Base-by-base conservation (phyloP, 1,284 basidiomycete species). In the Neotropicomus parvogracilis region DNA sequence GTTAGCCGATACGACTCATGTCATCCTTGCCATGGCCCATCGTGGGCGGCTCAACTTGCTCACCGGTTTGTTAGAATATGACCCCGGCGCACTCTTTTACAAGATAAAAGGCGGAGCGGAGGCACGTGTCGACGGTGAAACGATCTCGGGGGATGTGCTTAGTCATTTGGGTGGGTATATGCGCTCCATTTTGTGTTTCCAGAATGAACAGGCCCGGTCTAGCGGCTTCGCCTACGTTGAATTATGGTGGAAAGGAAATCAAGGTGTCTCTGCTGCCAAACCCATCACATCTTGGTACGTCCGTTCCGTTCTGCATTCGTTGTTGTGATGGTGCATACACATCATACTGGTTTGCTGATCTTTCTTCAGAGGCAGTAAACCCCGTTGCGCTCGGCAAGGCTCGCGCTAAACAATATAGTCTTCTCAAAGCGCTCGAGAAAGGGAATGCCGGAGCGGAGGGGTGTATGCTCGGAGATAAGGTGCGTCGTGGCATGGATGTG, bases 311-410 rank as follows among this genome's bases (percentile, higher is more conserved):
- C 4, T n/a, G 26, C 6, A 9, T 2, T 26, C 28, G n/a, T n/a
- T n/a, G n/a, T 24, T 8, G 24, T 24, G 24, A 24, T 8, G 24
- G 4, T 24, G 24, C 24, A 24, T 33, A n/a, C 28, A 33, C 4
- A 6, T 44, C 19, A 14, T 20, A 14, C 12, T 28, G 10, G 7
- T 14, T 34, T 34, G 2, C 20, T 56, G 17, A 52, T 26, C 1
- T 4, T 20, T 28, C 3, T 17, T 3, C 54, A 84, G 87, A 94
- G 78, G 91, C 92, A 0, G 80, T 89, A 47, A 89, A 88, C 57
- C 88, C 92, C 1, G 83, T 94, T 33, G 91, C 88, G 0, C 68
- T 93, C 3, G 92, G 92, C 0, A 92, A 95, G 69, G 91, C 91
- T 5, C 83, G 93, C 21, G 92, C 92, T 2, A 91, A 95, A 65